Base-by-base conservation (phyloP, 768 basidiomycete species). In the Ramaria rubella region DNA sequence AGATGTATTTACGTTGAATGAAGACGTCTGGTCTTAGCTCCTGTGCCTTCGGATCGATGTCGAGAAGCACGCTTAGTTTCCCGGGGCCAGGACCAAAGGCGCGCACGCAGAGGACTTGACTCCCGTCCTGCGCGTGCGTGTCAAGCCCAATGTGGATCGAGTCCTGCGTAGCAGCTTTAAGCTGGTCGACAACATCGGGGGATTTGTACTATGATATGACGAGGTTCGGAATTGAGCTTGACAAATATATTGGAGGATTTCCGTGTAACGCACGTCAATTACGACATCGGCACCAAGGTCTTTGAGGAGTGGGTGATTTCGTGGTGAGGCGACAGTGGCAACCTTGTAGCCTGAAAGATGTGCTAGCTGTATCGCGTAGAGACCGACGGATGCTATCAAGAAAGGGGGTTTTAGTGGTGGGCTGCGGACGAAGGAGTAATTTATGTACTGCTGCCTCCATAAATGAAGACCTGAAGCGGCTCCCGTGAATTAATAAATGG, bases 301-400 rank as follows among this genome's bases (percentile, higher is more conserved):
- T 42, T 69, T 70, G 19, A 78, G 60, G n/a, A 73, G 62, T 0
- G 65, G 67, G 44, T 69, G 66, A 59, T 77, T 75, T 30, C 63
- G 60, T 14, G 71, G 66, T 0, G 77, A 78, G 5, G 76, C 71
- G 21, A 75, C 76, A 7, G 78, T 70, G 23, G 76, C 68, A 45
- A 79, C 73, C 24, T 69, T 69, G 57, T 77, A 69, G 14, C 78
- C 79, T 0, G 73, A 62, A 3, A 73, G 63, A 33, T 72, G 71
- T 1, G 73, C 72, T 12, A 79, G 69, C 59, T 75, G 72, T 15
- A 79, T 67, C 0, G 73, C 73, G 55, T 62, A 69, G 23, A 65
- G 63, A 1, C 73, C 73, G n/a, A 70, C 69, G 4, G 66, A 54
- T 1, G 52, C 52, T 54, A 26, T 11, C 12, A 7, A 34, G 21